phyloP scores from a whole-genome alignment of 495 filamentous ascomycete genomes.

The Annulohypoxylon nitens region DNA sequence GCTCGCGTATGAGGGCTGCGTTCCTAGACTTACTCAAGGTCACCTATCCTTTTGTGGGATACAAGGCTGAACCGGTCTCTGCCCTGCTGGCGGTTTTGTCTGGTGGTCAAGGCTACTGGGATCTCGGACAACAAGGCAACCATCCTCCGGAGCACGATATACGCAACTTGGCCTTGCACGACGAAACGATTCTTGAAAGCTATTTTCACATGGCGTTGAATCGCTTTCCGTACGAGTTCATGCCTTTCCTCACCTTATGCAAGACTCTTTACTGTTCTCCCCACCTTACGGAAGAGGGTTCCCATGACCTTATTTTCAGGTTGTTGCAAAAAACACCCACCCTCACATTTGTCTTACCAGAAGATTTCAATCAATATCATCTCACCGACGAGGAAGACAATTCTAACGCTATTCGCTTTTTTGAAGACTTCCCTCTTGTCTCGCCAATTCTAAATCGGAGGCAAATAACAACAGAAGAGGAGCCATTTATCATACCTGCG shows the following conservation, averaged over 20 bases:
- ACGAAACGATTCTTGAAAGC: slow-evolving; percentile 65
- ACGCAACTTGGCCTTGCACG: slow-evolving; percentile 64
- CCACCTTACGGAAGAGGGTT: slow-evolving; percentile 61
- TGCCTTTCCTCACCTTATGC: slow-evolving; percentile 75
- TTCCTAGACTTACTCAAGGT: slow-evolving; percentile 76
- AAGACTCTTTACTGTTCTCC: slow-evolving; percentile 53
- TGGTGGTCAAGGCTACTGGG: slow-evolving; percentile 68
- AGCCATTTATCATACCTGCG: slow-evolving; percentile 66
- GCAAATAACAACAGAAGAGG: slow-evolving; percentile 51
- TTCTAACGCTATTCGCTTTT: slow-evolving; percentile 72
- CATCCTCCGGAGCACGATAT: slow-evolving; percentile 61
- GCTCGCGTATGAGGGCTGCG: slow-evolving; percentile 66
- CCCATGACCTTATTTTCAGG: slow-evolving; percentile 62
- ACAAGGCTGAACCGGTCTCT: slow-evolving; percentile 73
- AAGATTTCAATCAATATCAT: slow-evolving; percentile 75
- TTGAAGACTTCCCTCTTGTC: slow-evolving; percentile 67
- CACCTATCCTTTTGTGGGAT: slow-evolving; percentile 69
- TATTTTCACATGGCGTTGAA: slow-evolving; percentile 73
- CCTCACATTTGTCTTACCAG: slow-evolving; percentile 79
- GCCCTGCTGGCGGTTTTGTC: slow-evolving; percentile 72
- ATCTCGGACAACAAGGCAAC: slow-evolving; percentile 55
- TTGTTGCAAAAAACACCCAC: slow-evolving; percentile 73
- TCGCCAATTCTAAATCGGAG: slow-evolving; percentile 49
- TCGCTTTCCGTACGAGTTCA: slow-evolving; percentile 87
- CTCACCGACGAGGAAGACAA: slow-evolving; percentile 87